Base-by-base conservation (phyloP, 2,329 filamentous ascomycete species). In the Fusarium clavum region DNA sequence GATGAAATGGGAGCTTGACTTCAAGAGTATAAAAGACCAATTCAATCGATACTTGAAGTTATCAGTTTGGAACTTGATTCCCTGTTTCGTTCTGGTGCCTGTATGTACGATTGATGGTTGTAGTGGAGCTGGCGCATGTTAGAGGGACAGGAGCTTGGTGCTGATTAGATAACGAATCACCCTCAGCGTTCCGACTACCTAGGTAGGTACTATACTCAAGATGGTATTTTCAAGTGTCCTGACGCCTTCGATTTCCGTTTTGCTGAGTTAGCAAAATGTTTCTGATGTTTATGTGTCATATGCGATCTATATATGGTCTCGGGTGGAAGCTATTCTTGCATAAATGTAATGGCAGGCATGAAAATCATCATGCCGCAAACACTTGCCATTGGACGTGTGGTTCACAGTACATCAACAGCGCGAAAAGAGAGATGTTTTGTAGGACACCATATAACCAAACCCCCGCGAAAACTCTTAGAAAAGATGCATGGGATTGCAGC, bases 81-180 rank as follows among this genome's bases (percentile, higher is more conserved):
- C 46, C 60, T 58, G 58, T 25, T 20, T 54, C 27, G 47, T 58
- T 45, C 38, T 43, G 18, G 10, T 25, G 32, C 49, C 40, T 44
- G 29, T 32, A 66, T 47, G 47, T 54, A 54, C 47, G 61, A 53
- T 63, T 34, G 45, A 60, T 60, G 54, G 43, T 51, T 18, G 49
- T 57, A 57, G 69, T 67, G 57, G 64, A 72, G 61, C 67, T 69
- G 58, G 44, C 54, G 52, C 58, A 71, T 61, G 53, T 44, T 25
- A 61, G 29, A 52, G 46, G 27, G 55, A 38, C 34, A 38, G 18
- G 18, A 57, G 60, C 56, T 57, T 61, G n/a, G 13, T 62, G 52
- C 71, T 75, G 73, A 75, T 75, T 71, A 75, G 73, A 75, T 75
- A 75, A 75, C 52, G 48, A 60, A 14, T 46, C 40, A 61, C 32